Evolutionary conservation across 441 rosid species (phyloP).

Genomic region (Populus hybrid): DNA sequence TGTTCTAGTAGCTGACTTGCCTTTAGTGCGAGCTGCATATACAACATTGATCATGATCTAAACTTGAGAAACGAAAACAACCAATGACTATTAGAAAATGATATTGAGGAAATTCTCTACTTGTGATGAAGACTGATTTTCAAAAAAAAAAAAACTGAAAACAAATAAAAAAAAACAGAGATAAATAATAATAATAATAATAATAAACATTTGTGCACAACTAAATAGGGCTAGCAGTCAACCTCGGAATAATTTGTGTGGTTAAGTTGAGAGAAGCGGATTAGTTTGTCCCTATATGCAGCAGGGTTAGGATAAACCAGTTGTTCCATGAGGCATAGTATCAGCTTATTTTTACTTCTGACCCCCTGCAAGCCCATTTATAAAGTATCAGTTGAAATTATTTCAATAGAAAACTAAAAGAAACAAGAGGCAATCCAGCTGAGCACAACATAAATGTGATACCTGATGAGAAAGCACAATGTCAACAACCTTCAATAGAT

Average conservation of each 20-base stretch:
- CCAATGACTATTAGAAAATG: not conserved
- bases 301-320: constrained; percentile 99
- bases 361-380: constrained; percentile 63
- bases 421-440: not conserved
- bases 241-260: constrained; percentile 98
- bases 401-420: constrained; percentile 3
- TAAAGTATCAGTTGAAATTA: not conserved
- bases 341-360: constrained; percentile 86
- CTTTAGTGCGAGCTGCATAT: constrained; percentile 86
- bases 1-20: constrained; percentile 98
- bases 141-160: no score
- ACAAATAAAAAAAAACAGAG: not conserved
- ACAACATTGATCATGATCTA: constrained; percentile 6
- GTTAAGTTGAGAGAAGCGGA: constrained; percentile 87
- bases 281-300: constrained; percentile 95
- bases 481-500: constrained; percentile 88
- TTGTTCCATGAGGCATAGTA: constrained; percentile 94
- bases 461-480: constrained; percentile 99
- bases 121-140: not conserved
- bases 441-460: constrained; percentile 19
- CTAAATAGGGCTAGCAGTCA: constrained; percentile 20
- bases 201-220: constrained; percentile 4
- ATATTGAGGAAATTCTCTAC: not conserved
- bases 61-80: not conserved
- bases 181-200: not conserved